A percentile compares a stretch with the other conserved stretches of the same genome.
Evolutionary conservation across 2,329 filamentous ascomycete genomes (phyloP).

Genomic region (Penicillium palitans): DNA sequence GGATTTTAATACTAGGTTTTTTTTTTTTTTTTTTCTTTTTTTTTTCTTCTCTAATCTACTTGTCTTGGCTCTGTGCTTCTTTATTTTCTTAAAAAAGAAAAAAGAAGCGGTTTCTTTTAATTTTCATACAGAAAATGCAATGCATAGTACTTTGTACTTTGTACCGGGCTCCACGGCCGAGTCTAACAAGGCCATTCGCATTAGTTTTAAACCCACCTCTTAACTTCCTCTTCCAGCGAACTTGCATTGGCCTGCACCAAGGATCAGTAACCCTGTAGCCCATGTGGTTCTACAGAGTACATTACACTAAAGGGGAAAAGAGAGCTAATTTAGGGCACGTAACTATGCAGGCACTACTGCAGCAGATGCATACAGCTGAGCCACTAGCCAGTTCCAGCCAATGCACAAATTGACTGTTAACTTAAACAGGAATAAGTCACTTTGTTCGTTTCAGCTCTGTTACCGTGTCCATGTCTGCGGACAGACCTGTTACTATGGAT

Average conservation of each 20-base stretch:
- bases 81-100: neutral
- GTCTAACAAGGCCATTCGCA: neutral
- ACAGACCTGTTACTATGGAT: neutral
- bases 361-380: neutral
- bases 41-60: neutral
- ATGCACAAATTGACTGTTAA: neutral
- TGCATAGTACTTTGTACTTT: neutral
- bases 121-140: neutral
- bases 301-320: neutral
- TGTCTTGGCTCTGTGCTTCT: neutral
- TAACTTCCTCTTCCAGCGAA: neutral
- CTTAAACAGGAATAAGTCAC: neutral
- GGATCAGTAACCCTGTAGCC: neutral
- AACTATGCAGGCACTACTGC: slow-evolving; percentile 7
- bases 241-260: neutral
- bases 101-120: neutral
- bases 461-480: neutral
- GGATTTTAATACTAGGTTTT: neutral
- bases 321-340: slow-evolving; percentile 6
- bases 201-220: neutral
- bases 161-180: neutral
- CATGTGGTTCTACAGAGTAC: slow-evolving; percentile 1
- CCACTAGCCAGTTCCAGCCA: neutral
- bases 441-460: neutral
- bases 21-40: no score